Base-by-base conservation (phyloP, 257 asterid genomes). In the Gentiana dahurica region DNA sequence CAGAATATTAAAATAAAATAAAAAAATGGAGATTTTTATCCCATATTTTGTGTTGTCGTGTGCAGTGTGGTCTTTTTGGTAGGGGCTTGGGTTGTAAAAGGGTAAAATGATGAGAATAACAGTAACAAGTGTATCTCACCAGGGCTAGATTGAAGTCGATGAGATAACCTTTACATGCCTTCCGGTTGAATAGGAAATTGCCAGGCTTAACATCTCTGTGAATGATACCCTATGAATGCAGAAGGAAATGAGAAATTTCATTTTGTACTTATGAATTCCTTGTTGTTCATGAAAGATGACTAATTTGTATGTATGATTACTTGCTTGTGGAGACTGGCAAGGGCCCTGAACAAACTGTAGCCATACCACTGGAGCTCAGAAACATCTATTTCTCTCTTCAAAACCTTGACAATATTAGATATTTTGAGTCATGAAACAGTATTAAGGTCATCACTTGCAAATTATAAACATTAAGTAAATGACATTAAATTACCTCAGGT, bases 201-300 rank as follows among this genome's bases (percentile, higher is more conserved):
- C 98, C 98, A 53, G 96, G 98, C 71, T 91, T 91, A 69, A 91
- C 92, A 70, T 91, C 98, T 76, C 98, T 79, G 68, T 91, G 98
- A 60, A 85, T 89, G 73, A 91, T 75, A 47, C 89, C 95, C 98
- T 91, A 83, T 43, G 71, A 59, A 69, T 51, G 53, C 58, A 59
- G 60, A 59, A 24, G 0, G 24, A 66, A 72, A 41, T 41, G 37
- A 57, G 62, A 58, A 7, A 61, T 51, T 34, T 53, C 52, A 44
- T 12, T 66, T 32, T 38, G 35, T 54, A 64, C 61, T 34, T 9
- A 64, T 39, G 41, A 65, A 49, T 8, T 60, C 48, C 59, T 57
- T 34, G 32, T 37, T 65, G 53, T 51, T 64, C 51, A 50, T 5
- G 50, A 52, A 49, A 24, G 55, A 24, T 43, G 52, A 10, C 66